A percentile compares a stretch with the other conserved stretches of the same genome.
Evolutionary conservation across 1,284 basidiomycete genomes (phyloP).

Genomic region (Garcileccinum viscosum): DNA sequence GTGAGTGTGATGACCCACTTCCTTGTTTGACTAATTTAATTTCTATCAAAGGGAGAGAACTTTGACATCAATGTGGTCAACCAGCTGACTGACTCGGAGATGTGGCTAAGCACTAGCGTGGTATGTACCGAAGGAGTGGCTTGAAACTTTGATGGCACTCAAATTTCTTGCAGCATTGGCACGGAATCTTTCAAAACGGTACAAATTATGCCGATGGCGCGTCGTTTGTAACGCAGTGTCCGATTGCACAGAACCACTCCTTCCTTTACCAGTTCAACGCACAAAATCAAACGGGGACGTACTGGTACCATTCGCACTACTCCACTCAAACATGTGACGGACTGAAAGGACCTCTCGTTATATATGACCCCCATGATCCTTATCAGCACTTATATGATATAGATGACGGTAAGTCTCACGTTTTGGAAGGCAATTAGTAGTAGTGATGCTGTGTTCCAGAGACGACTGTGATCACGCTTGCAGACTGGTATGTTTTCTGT

Average conservation of each 20-base stretch:
- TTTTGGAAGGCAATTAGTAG: not conserved
- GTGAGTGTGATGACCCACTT: constrained; percentile 14
- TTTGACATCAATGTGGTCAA: constrained; percentile 38
- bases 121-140: constrained; percentile 22
- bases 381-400: constrained; percentile 39
- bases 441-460: constrained; percentile 22
- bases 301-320: constrained; percentile 56
- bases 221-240: constrained; percentile 51
- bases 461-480: constrained; percentile 38
- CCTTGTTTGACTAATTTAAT: constrained; percentile 34
- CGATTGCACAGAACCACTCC: constrained; percentile 45
- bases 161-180: constrained; percentile 43
- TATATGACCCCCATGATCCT: constrained; percentile 45
- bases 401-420: constrained; percentile 39
- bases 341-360: constrained; percentile 35
- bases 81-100: constrained; percentile 33
- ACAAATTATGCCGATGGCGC: constrained; percentile 34
- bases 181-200: constrained; percentile 40
- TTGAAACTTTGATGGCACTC: constrained; percentile 31
- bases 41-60: constrained; percentile 37
- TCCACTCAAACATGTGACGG: constrained; percentile 41
- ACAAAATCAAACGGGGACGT: constrained; percentile 43
- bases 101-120: constrained; percentile 42
- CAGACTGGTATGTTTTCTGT: constrained; percentile 32
- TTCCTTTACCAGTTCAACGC: constrained; percentile 46